Evolutionary conservation across 257 asterid species (phyloP).

Genomic region (Leptodermis oblonga): DNA sequence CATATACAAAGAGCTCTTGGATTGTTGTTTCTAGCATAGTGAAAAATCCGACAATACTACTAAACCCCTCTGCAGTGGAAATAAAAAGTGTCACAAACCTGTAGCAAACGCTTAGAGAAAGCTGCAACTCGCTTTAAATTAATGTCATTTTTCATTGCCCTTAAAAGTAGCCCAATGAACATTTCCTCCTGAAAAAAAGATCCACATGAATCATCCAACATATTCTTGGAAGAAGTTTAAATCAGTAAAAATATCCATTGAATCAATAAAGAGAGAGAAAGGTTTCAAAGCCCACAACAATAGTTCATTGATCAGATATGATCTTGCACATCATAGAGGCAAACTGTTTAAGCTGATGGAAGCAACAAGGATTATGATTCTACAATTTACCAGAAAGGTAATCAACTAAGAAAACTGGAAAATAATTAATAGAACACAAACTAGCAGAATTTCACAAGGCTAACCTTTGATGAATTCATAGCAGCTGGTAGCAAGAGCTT

Average conservation of each 20-base stretch:
- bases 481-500: slow-evolving; percentile 92
- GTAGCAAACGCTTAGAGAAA: slow-evolving; percentile 85
- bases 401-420: not conserved
- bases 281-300: not conserved
- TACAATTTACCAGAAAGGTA: not conserved
- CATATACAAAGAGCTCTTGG: not conserved
- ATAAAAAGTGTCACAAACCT: slow-evolving; percentile 43
- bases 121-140: slow-evolving; percentile 85
- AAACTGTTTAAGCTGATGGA: not conserved
- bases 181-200: slow-evolving; percentile 68
- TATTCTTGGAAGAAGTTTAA: not conserved
- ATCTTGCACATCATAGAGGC: not conserved
- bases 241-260: not conserved
- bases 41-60: not conserved
- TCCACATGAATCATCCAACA: slow-evolving; percentile 12
- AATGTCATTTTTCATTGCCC: slow-evolving; percentile 95
- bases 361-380: not conserved
- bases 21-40: not conserved
- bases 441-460: not conserved
- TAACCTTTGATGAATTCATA: slow-evolving; percentile 93
- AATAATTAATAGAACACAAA: not conserved
- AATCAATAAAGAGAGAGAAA: not conserved
- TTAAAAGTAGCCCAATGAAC: slow-evolving; percentile 71
- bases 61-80: not conserved
- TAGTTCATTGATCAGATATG: not conserved